A percentile compares a stretch with the other conserved stretches of the same genome.
These are phyloP conservation scores for Lodderomyces orthopsilosis DNA, from an alignment of 1,139 yeast species.

Conservation along the genomic window DNA sequence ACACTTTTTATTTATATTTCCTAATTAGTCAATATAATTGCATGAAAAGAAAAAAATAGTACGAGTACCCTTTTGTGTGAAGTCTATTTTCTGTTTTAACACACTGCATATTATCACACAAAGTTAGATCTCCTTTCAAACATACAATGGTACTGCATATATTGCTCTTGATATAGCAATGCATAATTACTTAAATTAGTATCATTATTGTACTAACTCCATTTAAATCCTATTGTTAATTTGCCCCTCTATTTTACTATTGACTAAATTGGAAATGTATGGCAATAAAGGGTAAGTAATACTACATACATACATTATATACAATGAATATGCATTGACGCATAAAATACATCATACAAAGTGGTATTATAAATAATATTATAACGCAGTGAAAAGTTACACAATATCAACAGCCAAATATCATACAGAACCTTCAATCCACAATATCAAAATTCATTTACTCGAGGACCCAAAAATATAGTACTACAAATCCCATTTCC, in stretches of 20 bases:
- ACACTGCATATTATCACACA: background rate
- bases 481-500: too few relatives aligned
- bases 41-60: too few relatives aligned
- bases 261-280: background rate
- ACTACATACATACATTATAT: too few relatives aligned
- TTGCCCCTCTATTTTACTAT: background rate
- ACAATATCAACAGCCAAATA: too few relatives aligned
- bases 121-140: background rate
- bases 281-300: background rate
- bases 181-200: too few relatives aligned
- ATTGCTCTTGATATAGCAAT: too few relatives aligned
- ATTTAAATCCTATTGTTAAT: background rate
- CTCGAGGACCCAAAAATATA: background rate
- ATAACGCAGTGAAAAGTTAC: background rate
- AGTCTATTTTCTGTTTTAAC: background rate
- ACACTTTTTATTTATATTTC: background rate
- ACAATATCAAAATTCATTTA: background rate
- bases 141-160: too few relatives aligned
- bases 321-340: background rate
- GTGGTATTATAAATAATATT: background rate
- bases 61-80: background rate
- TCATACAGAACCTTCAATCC: background rate
- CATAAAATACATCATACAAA: background rate
- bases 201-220: too few relatives aligned
- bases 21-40: constrained; percentile 1